Base-by-base conservation (phyloP, 495 filamentous ascomycete species). In the Coniosporium apollinis region DNA sequence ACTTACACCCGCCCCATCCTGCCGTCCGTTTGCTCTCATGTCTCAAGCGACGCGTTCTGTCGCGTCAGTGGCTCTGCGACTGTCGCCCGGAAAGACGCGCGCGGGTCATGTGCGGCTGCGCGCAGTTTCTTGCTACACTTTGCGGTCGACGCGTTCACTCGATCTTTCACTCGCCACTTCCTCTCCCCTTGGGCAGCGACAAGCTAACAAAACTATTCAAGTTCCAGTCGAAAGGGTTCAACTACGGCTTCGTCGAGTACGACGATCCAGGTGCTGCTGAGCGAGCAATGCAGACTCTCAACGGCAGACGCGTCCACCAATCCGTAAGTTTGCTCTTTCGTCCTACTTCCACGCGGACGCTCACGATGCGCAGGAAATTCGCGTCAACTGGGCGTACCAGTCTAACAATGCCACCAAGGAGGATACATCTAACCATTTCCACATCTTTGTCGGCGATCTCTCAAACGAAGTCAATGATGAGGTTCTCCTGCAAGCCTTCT, bases 381-480 rank as follows among this genome's bases (percentile, higher is more conserved):
- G 86, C 33, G 89, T 99, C 46, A 99, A 99, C 65, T 99, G 89
- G 89, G 89, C 89, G 13, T 99, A 96, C 48, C 89, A 96, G 61
- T 93, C 86, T 44, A 99, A 92, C 65, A 89, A 66, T 46, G 66
- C 71, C 10, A 91, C 72, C 69, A 96, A 96, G 60, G 89, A 99
- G 59, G 89, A 99, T 47, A 99, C 89, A 0, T 94, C 89, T 25
- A 82, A 85, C 59, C 89, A 99, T 51, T 99, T 93, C 66, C 89
- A 99, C 58, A 94, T 99, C 50, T 99, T 99, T 41, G 89, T 99
- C 32, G 89, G 89, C 35, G 89, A 99, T 58, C 65, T 99, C 29
- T 94, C 87, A 44, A 99, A 99, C 44, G 89, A 99, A 55, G 89
- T 99, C 46, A 99, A 99, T 48, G 89, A 99, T 46, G 89, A 99